Conservation (phyloP, 2,329 filamentous ascomycete species). For the Penicillium oxalicum region DNA sequence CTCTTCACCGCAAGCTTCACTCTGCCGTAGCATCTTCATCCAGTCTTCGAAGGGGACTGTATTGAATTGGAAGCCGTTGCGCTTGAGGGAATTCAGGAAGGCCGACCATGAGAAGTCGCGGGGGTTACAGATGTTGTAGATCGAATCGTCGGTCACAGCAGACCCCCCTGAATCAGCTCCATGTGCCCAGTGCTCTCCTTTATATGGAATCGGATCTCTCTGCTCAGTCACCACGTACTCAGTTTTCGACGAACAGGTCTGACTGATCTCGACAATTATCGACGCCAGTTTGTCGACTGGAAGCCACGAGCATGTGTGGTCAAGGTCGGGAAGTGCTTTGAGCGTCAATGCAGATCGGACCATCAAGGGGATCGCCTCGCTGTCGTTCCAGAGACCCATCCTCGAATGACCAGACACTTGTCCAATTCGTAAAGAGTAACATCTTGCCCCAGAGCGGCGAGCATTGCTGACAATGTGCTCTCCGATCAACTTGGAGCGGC, state of each 20-base stretch:
- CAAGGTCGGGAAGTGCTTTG: slow-evolving; percentile 20
- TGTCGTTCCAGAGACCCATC: slow-evolving; percentile 31
- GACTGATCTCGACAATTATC: slow-evolving; percentile 23
- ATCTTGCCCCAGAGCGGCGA: slow-evolving; percentile 18
- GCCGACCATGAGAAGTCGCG: slow-evolving; percentile 31
- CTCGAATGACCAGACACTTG: slow-evolving; percentile 32
- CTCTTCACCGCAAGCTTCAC: slow-evolving; percentile 25
- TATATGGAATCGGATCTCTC: no score
- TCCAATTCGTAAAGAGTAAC: slow-evolving; percentile 30
- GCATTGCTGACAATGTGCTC: slow-evolving; percentile 28
- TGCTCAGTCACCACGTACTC: no score
- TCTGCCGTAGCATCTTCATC: slow-evolving; percentile 28
- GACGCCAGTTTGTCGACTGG: slow-evolving; percentile 27
- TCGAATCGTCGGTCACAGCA: slow-evolving; percentile 16
- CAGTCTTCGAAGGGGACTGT: slow-evolving; percentile 30
- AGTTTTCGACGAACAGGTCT: slow-evolving; percentile 8
- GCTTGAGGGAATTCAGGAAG: slow-evolving; percentile 25
- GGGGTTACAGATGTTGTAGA: slow-evolving; percentile 30
- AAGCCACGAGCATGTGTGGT: slow-evolving; percentile 27
- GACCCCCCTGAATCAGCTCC: no score
- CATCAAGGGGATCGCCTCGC: slow-evolving; percentile 29
- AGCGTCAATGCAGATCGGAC: slow-evolving; percentile 26
- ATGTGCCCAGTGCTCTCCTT: no score
- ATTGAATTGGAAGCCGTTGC: slow-evolving; percentile 32
- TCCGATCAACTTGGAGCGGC: slow-evolving; percentile 29